A percentile compares a stretch with the other conserved stretches of the same genome.
Conservation (phyloP, 1,284 basidiomycete genomes). For the Phellopilus nigrolimitatus region DNA sequence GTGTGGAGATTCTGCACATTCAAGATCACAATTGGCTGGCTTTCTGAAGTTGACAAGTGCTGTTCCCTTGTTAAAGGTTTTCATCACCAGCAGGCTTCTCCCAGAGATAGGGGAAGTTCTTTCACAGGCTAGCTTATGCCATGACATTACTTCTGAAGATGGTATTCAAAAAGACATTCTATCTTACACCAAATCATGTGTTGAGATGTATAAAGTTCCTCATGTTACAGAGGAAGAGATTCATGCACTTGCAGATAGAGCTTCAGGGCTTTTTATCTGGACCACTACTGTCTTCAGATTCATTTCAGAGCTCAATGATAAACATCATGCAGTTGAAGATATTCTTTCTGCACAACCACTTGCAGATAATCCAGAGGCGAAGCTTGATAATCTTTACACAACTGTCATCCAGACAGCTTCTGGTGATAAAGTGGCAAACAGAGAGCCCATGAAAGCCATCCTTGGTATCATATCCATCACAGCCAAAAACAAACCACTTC, state of each 20-base stretch:
- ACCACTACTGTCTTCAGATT: conserved; percentile 28
- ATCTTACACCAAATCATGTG: conserved; percentile 4
- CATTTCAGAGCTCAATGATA: conserved; percentile 18
- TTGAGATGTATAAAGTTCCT: conserved; percentile 24
- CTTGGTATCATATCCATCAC: conserved; percentile 2
- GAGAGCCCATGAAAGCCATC: not conserved
- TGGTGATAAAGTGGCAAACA: not conserved
- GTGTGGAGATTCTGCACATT: conserved; percentile 3
- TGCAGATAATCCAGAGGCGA: not conserved
- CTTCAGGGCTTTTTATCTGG: conserved; percentile 29
- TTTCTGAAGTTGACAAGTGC: not conserved
- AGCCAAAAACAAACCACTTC: conserved; percentile 5
- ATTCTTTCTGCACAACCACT: no score
- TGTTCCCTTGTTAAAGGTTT: conserved; percentile 10
- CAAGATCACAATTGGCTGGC: not conserved
- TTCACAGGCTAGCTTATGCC: not conserved
- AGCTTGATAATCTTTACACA: conserved; percentile 1
- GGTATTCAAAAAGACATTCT: conserved; percentile 1
- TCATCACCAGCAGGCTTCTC: conserved; percentile 11
- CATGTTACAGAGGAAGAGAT: conserved; percentile 23
- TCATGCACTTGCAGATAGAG: conserved; percentile 23
- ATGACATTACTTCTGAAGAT: not conserved
- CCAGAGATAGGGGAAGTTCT: not conserved
- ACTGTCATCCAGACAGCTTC: conserved; percentile 1
- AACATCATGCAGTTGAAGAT: not conserved